phyloP scores from a whole-genome alignment of 305 asterid genomes.

The Solanum hybrid region DNA sequence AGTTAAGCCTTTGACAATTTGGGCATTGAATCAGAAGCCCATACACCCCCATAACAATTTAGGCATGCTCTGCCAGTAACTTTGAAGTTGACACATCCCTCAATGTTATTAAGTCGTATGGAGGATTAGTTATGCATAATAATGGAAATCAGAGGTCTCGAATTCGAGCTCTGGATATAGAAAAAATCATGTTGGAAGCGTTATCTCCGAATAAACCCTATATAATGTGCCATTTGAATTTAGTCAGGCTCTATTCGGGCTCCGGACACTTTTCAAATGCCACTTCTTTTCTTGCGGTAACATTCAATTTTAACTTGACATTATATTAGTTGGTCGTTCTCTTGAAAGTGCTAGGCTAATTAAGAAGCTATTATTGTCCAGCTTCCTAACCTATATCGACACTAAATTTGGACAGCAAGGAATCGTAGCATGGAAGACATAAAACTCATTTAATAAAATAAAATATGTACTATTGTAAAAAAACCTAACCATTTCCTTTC shows the following conservation, averaged over 20 bases:
- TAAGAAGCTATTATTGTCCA: neutral
- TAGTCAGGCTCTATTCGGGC: rapidly evolving
- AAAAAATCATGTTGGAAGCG: neutral
- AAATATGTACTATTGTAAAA: too few relatives aligned
- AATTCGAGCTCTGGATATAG: rapidly evolving
- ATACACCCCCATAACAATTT: neutral
- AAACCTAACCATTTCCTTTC: neutral
- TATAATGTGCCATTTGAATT: too few relatives aligned
- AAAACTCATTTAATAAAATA: neutral
- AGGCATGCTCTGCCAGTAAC: neutral
- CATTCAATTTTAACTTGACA: too few relatives aligned
- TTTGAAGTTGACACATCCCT: neutral
- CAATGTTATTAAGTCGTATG: neutral
- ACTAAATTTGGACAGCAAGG: neutral
- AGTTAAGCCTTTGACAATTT: neutral
- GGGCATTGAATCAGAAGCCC: neutral
- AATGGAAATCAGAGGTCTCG: neutral
- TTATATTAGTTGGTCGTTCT: too few relatives aligned
- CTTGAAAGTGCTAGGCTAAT: too few relatives aligned
- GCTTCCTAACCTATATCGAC: neutral
- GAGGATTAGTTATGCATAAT: neutral
- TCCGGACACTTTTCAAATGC: neutral
- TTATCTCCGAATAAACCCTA: rapidly evolving
- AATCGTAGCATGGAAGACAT: neutral
- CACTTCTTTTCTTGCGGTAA: neutral